Evolutionary conservation across 1,284 basidiomycete species (phyloP).

Genomic region (Apiotrichum akiyoshidainum): DNA sequence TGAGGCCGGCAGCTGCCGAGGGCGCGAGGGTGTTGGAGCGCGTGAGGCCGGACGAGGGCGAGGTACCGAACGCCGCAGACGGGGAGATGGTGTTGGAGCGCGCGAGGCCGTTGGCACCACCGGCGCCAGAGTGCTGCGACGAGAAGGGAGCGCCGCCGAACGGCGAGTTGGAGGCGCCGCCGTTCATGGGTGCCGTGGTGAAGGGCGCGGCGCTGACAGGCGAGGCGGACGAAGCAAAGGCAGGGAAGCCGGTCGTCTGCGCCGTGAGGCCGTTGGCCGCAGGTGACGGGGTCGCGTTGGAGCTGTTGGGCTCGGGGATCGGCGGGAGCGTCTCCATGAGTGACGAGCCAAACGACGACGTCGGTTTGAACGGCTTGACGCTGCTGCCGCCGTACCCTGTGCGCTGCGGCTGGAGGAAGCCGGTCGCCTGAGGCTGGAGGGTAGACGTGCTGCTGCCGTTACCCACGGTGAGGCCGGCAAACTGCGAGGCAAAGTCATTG

Average conservation of each 20-base stretch:
- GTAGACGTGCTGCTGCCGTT: slow-evolving; percentile 17
- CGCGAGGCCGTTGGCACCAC: neutral
- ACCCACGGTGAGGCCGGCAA: slow-evolving; percentile 18
- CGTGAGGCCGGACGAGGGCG: neutral
- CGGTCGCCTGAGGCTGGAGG: slow-evolving; percentile 18
- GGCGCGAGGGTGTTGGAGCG: neutral
- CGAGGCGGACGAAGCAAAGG: too few relatives aligned
- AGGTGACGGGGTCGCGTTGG: neutral
- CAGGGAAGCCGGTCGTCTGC: slow-evolving; percentile 30
- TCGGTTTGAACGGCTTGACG: slow-evolving; percentile 86
- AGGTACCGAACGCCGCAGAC: neutral
- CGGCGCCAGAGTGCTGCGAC: too few relatives aligned
- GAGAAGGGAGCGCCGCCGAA: neutral
- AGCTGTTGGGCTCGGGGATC: slow-evolving; percentile 26
- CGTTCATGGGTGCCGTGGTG: neutral
- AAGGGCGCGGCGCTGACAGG: neutral
- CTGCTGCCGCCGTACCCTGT: slow-evolving; percentile 70
- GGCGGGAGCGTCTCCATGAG: slow-evolving; percentile 73
- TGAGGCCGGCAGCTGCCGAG: neutral
- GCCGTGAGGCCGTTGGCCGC: slow-evolving; percentile 11
- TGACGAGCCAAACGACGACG: slow-evolving; percentile 79
- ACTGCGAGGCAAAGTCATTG: slow-evolving; percentile 37
- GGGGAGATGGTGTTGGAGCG: neutral
- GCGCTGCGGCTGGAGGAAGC: slow-evolving; percentile 63
- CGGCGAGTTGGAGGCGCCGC: neutral